Conservation (phyloP, 192 early-diverging fungal genomes). For the Coemansia sp. region DNA sequence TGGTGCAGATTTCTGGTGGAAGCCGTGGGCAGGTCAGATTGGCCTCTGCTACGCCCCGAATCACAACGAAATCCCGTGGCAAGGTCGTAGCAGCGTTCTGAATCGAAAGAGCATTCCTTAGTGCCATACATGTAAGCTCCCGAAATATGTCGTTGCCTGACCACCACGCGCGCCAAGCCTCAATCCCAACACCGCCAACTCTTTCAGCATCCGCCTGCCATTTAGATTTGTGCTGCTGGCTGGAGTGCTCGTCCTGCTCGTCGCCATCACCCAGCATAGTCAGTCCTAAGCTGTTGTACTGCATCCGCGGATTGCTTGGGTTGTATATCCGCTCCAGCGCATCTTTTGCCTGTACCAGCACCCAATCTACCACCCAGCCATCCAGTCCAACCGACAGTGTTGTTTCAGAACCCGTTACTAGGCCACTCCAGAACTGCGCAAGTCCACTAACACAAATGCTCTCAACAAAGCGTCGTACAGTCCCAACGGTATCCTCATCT, state of each 20-base stretch:
- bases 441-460: slow-evolving; percentile 14
- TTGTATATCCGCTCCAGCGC: slow-evolving; percentile 4
- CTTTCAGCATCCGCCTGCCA: slow-evolving; percentile 15
- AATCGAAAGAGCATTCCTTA: slow-evolving; percentile 16
- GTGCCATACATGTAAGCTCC: slow-evolving; percentile 27
- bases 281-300: slow-evolving; percentile 13
- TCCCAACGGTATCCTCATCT: neutral
- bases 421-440: slow-evolving; percentile 11
- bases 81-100: neutral
- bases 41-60: slow-evolving; percentile 5
- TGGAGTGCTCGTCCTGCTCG: neutral
- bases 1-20: neutral
- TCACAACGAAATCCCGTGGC: neutral
- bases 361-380: slow-evolving; percentile 19
- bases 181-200: slow-evolving; percentile 8
- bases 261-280: slow-evolving; percentile 2
- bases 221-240: neutral
- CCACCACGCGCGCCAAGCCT: slow-evolving; percentile 37
- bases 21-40: slow-evolving; percentile 14
- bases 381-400: too few species aligned
- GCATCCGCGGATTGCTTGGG: neutral
- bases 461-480: slow-evolving; percentile 4
- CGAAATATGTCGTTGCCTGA: slow-evolving; percentile 13
- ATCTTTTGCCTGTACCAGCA: slow-evolving; percentile 3
- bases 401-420: neutral